A percentile compares a stretch with the other conserved stretches of the same genome.
Evolutionary conservation across 2,329 filamentous ascomycete genomes (phyloP).

Genomic region (Gaeumannomyces tritici): DNA sequence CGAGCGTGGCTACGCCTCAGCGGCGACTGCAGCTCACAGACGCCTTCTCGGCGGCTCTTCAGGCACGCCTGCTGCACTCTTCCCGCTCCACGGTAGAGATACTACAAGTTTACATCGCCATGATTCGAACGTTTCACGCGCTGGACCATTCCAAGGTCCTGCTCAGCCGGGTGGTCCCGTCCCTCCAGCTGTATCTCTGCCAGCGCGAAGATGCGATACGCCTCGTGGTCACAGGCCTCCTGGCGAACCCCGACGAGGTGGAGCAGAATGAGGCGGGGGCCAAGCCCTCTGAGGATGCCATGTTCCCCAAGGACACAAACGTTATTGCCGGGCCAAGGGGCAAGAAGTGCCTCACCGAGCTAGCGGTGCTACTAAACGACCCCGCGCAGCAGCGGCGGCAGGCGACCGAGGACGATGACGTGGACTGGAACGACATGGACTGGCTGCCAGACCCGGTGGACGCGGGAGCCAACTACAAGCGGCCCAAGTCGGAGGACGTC

Average conservation of each 20-base stretch:
- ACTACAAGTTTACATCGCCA: conserved; percentile 66
- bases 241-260: conserved; percentile 49
- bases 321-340: not conserved
- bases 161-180: conserved; percentile 62
- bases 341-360: conserved; percentile 48
- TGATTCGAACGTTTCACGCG: conserved; percentile 68
- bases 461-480: conserved; percentile 83
- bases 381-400: conserved; percentile 42
- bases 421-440: conserved; percentile 86
- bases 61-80: conserved; percentile 60
- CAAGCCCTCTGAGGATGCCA: not conserved
- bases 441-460: conserved; percentile 93
- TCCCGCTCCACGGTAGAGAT: conserved; percentile 70
- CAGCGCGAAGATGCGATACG: conserved; percentile 66
- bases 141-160: conserved; percentile 71
- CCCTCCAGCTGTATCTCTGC: conserved; percentile 66
- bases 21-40: conserved; percentile 62
- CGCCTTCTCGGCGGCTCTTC: conserved; percentile 56
- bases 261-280: conserved; percentile 14
- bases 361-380: conserved; percentile 57
- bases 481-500: conserved; percentile 78
- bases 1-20: conserved; percentile 58
- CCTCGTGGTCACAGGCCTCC: conserved; percentile 65
- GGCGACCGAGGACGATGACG: conserved; percentile 51
- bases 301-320: not conserved